A percentile compares a stretch with the other conserved stretches of the same genome.
Evolutionary conservation across 495 filamentous ascomycete genomes (phyloP).

Genomic region (Evansstolkia leycettana): DNA sequence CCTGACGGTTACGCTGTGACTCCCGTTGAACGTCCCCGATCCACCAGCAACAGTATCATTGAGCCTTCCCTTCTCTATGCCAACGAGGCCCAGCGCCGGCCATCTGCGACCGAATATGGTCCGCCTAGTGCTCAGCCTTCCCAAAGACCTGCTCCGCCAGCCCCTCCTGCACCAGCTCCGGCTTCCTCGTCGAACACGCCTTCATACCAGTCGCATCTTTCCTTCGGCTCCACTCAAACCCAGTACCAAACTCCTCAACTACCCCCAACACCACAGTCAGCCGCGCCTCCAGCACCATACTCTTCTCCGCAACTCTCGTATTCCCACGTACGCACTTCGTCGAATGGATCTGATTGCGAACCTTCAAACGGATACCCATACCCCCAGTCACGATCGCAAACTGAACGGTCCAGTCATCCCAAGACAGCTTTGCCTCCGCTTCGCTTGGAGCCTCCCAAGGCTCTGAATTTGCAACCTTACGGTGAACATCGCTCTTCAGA

Average conservation of each 20-base stretch:
- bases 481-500: slow-evolving; percentile 16
- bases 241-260: slow-evolving; percentile 35
- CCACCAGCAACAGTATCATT: slow-evolving; percentile 59
- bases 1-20: slow-evolving; percentile 32
- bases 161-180: slow-evolving; percentile 15
- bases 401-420: slow-evolving; percentile 14
- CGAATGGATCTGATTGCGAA: slow-evolving; percentile 24
- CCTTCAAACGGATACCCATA: slow-evolving; percentile 20
- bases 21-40: slow-evolving; percentile 49
- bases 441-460: slow-evolving; percentile 19
- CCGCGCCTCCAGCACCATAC: slow-evolving; percentile 30
- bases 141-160: slow-evolving; percentile 21
- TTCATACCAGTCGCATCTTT: slow-evolving; percentile 29
- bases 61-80: slow-evolving; percentile 28
- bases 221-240: slow-evolving; percentile 28
- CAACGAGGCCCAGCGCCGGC: slow-evolving; percentile 32
- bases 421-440: slow-evolving; percentile 18
- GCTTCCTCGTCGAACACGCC: slow-evolving; percentile 9
- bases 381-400: slow-evolving; percentile 10
- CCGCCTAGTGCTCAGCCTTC: slow-evolving; percentile 25
- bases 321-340: slow-evolving; percentile 27
- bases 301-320: slow-evolving; percentile 30
- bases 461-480: slow-evolving; percentile 11
- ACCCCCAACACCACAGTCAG: slow-evolving; percentile 32
- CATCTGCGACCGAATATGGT: slow-evolving; percentile 43